A percentile compares a stretch with the other conserved stretches of the same genome.
phyloP scores from a whole-genome alignment of 768 basidiomycete species.

The Agaricus blazei region DNA sequence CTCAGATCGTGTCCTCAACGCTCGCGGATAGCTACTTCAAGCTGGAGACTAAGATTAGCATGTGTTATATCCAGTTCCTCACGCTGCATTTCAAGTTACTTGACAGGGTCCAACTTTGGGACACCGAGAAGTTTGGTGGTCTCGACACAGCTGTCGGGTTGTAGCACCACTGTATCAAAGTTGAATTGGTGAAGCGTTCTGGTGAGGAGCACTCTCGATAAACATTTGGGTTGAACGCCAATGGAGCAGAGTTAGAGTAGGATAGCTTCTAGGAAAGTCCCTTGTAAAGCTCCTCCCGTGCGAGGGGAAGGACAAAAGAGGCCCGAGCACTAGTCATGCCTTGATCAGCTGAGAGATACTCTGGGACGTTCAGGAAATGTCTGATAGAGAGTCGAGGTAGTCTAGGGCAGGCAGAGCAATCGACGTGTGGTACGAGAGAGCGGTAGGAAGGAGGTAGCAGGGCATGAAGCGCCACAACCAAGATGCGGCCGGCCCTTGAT shows the following conservation, averaged over 20 bases:
- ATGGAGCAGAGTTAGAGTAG: conserved; percentile 4
- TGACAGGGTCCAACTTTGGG: conserved; percentile 9
- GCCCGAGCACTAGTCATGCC: not conserved
- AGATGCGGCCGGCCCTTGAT: too few relatives aligned
- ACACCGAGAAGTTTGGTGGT: not conserved
- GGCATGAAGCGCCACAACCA: too few relatives aligned
- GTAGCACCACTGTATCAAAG: conserved; percentile 10
- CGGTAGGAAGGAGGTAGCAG: too few relatives aligned
- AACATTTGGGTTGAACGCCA: conserved; percentile 6
- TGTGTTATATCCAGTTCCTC: conserved; percentile 5
- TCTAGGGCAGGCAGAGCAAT: too few relatives aligned
- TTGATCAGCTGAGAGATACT: conserved; percentile 1
- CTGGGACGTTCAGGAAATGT: not conserved
- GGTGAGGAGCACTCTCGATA: conserved; percentile 6
- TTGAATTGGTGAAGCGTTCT: conserved; percentile 12
- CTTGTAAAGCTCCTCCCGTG: too few relatives aligned
- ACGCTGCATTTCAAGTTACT: conserved; percentile 6
- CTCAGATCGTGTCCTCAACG: conserved; percentile 3
- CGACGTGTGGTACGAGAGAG: too few relatives aligned
- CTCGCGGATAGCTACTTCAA: conserved; percentile 7
- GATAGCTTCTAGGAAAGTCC: not conserved
- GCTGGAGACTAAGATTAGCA: conserved; percentile 4
- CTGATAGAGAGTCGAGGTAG: too few relatives aligned
- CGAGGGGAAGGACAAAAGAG: not conserved
- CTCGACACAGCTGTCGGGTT: conserved; percentile 8